These are phyloP conservation scores for Cercospora sojina DNA, from an alignment of 2,329 filamentous ascomycete genomes.

Conservation along the genomic window DNA sequence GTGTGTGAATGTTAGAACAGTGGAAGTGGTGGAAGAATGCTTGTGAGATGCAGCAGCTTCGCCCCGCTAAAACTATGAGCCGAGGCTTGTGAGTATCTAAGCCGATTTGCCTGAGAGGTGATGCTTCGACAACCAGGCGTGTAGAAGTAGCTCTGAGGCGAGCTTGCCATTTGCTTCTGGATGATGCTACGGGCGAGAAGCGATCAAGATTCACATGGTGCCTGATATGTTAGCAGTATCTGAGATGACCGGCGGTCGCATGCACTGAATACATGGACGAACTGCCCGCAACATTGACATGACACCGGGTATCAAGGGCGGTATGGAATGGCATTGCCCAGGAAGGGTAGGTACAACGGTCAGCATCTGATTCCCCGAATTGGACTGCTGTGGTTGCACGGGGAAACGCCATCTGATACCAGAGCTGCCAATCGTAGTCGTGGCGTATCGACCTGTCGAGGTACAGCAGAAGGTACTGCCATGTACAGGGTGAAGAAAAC, in stretches of 20 bases:
- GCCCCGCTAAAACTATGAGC: conserved; percentile 1
- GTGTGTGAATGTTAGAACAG: not conserved
- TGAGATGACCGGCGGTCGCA: not conserved
- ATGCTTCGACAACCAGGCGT: not conserved
- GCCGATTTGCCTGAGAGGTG: not conserved
- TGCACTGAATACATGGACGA: not conserved
- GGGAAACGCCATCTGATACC: not conserved
- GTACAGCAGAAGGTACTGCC: not conserved
- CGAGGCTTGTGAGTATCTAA: not conserved
- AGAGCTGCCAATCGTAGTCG: not conserved
- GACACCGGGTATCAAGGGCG: no score
- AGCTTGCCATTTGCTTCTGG: not conserved
- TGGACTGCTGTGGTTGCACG: not conserved
- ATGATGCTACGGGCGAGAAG: not conserved
- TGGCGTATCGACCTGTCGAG: not conserved
- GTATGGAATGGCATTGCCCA: not conserved
- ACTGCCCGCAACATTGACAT: no score
- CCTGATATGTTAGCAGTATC: not conserved
- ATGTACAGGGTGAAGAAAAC: not conserved
- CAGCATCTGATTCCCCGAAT: not conserved
- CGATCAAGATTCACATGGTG: not conserved
- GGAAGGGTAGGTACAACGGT: not conserved
- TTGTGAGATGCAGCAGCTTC: not conserved
- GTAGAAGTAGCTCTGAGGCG: not conserved
- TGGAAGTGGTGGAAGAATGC: not conserved